Percentiles rank a stretch among this genome's conserved stretches.
These are phyloP conservation scores for Harringtonia aguacate DNA, from an alignment of 2,329 filamentous ascomycete species.

Conservation along the genomic window DNA sequence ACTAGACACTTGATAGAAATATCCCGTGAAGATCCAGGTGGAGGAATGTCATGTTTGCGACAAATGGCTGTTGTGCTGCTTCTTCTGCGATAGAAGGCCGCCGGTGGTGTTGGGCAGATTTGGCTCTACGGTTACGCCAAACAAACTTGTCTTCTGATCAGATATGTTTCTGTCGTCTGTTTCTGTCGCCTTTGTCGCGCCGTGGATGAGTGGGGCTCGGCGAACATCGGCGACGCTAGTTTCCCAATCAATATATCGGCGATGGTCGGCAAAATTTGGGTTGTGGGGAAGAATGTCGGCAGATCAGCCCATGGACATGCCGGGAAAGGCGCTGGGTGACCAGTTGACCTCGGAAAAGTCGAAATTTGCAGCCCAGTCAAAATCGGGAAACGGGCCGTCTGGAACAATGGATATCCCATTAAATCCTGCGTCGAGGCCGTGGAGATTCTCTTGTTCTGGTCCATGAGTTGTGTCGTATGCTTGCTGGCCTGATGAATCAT, in stretches of 20 bases:
- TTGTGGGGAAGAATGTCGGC: neutral
- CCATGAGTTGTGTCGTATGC: neutral
- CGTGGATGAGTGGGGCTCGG: neutral
- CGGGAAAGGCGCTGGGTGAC: neutral
- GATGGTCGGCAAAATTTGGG: neutral
- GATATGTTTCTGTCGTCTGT: no score
- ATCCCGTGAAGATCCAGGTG: no score
- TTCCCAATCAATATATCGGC: neutral
- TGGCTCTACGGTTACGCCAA: no score
- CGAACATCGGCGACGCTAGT: neutral
- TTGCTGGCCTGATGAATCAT: neutral
- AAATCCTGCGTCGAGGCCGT: neutral
- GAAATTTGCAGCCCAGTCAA: constrained; percentile 10
- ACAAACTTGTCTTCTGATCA: no score
- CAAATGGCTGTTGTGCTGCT: no score
- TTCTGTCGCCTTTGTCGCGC: no score
- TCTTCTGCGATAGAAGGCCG: no score
- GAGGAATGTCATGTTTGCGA: no score
- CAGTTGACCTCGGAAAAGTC: constrained; percentile 6
- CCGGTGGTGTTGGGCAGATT: no score
- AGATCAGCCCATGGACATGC: neutral
- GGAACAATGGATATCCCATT: neutral
- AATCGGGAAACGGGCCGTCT: constrained; percentile 10
- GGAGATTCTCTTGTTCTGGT: neutral
- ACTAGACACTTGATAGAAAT: no score